Conservation (phyloP, 2,329 filamentous ascomycete species). For the Paraconiothyrium sp. region DNA sequence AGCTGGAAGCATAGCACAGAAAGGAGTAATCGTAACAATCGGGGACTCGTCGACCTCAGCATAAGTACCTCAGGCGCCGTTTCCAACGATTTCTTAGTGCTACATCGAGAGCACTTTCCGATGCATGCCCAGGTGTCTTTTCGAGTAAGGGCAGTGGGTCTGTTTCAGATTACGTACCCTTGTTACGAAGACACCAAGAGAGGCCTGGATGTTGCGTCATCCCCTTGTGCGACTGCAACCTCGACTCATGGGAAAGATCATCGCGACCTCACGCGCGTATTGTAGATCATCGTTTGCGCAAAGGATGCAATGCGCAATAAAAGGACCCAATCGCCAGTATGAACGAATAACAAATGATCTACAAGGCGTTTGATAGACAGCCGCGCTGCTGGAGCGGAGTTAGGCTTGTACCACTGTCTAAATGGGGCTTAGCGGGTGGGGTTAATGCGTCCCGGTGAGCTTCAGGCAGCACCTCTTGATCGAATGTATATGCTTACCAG, state of each 20-base stretch:
- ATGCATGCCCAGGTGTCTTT: no score
- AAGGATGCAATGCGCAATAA: not conserved
- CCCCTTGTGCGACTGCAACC: not conserved
- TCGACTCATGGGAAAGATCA: not conserved
- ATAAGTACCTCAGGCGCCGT: no score
- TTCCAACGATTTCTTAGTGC: no score
- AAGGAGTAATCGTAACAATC: no score
- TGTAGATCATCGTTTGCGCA: not conserved
- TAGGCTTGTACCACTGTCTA: not conserved
- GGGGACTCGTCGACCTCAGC: no score
- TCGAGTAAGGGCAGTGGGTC: not conserved
- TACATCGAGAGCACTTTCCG: no score
- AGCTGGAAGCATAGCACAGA: no score
- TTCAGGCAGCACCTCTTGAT: slow-evolving; percentile 4
- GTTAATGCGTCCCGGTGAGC: not conserved
- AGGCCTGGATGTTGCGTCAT: not conserved
- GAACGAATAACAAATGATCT: not conserved
- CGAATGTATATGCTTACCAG: not conserved
- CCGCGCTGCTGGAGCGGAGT: not conserved
- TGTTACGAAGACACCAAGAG: not conserved
- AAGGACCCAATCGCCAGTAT: not conserved
- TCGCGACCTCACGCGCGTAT: not conserved
- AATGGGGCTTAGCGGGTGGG: slow-evolving; percentile 6
- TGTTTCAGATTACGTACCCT: not conserved
- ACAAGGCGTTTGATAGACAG: slow-evolving; percentile 6